These are phyloP conservation scores for Boletus speciosus DNA, from an alignment of 768 basidiomycete genomes.

Conservation along the genomic window DNA sequence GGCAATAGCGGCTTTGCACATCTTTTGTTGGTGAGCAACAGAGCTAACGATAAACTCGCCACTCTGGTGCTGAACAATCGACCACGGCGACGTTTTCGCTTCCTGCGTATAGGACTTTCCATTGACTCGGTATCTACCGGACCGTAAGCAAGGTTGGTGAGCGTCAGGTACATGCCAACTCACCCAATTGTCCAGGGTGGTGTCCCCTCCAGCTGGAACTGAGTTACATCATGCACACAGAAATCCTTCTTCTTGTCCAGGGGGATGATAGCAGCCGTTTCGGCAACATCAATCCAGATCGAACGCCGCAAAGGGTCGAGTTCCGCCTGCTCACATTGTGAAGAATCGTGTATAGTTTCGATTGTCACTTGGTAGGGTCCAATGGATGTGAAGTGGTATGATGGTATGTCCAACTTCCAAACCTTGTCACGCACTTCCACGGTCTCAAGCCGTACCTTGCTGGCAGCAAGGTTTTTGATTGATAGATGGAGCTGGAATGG, in stretches of 20 bases:
- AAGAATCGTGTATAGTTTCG: conserved; percentile 74
- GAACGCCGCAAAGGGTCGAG: conserved; percentile 58
- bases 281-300: conserved; percentile 91
- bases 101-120: conserved; percentile 71
- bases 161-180: conserved; percentile 17
- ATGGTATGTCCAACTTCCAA: conserved; percentile 74
- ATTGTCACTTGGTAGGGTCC: conserved; percentile 80
- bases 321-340: conserved; percentile 72
- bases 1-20: conserved; percentile 79
- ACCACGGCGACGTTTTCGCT: conserved; percentile 78
- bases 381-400: conserved; percentile 71
- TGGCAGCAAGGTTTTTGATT: conserved; percentile 72
- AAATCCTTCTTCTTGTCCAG: conserved; percentile 75
- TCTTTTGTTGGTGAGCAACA: conserved; percentile 89
- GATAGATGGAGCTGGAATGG: conserved; percentile 81
- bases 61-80: conserved; percentile 73
- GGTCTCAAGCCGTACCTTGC: conserved; percentile 55
- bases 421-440: conserved; percentile 46
- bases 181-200: conserved; percentile 91
- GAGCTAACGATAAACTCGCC: conserved; percentile 86
- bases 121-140: conserved; percentile 72
- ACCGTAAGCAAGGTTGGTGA: conserved; percentile 1
- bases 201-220: conserved; percentile 91
- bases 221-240: conserved; percentile 86
- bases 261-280: conserved; percentile 89